These are phyloP conservation scores for Cryptosporidium muris DNA, from an alignment of 169 alveolate species.

Conservation along the genomic window DNA sequence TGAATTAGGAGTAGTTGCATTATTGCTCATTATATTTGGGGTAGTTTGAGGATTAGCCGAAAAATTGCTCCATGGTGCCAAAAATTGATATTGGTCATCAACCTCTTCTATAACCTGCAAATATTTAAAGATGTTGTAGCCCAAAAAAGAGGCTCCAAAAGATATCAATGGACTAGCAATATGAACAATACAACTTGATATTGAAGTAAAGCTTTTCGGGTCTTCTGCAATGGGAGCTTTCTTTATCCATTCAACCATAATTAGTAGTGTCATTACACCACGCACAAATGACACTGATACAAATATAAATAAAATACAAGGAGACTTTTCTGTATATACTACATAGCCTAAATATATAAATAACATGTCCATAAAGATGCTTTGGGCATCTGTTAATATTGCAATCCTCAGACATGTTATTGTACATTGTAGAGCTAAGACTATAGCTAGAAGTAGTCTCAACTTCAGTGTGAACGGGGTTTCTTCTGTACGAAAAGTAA, in stretches of 20 bases:
- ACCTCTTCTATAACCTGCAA: conserved; percentile 42
- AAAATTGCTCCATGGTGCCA: conserved; percentile 29
- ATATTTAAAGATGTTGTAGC: conserved; percentile 50
- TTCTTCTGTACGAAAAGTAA: conserved; percentile 57
- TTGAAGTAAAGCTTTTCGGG: neutral
- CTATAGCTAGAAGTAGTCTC: conserved; percentile 9
- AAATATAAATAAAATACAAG: conserved; percentile 49
- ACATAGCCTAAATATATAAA: conserved; percentile 59
- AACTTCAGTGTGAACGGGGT: conserved; percentile 47
- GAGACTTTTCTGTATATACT: conserved; percentile 49
- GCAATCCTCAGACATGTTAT: conserved; percentile 9
- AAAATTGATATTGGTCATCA: conserved; percentile 27
- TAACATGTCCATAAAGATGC: conserved; percentile 39
- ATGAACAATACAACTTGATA: conserved; percentile 2
- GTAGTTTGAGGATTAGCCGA: neutral
- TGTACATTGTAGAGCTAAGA: conserved; percentile 33
- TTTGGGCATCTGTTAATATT: conserved; percentile 34
- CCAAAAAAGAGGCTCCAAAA: conserved; percentile 21
- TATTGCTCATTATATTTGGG: neutral
- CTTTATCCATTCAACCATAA: conserved; percentile 49
- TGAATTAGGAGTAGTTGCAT: neutral
- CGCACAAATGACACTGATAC: conserved; percentile 55
- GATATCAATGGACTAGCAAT: conserved; percentile 57
- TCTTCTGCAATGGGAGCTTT: neutral
- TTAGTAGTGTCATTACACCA: conserved; percentile 17